Evolutionary conservation across 345 rosid genomes (phyloP), one percentile per base, ranked within the genome.

Genomic region (Hibiscus syriacus): DNA sequence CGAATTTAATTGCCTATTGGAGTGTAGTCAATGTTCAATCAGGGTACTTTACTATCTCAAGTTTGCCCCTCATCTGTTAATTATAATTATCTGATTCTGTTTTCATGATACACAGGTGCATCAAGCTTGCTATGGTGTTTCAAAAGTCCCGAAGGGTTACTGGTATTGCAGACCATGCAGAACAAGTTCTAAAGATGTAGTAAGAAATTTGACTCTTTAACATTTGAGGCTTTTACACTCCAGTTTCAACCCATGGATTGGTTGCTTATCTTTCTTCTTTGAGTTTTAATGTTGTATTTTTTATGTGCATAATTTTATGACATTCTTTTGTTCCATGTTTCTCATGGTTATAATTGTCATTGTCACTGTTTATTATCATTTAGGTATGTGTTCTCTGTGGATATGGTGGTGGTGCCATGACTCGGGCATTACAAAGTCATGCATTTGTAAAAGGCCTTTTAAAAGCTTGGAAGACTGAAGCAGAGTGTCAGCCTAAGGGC

Each of bases 331-430:
- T 36, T 20, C 48, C 29, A 60, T 58, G 19, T 43, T 14, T 43
- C 48, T 14, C 48, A 4, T 12, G 65, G 10, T 60, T 60, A 17
- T 2, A 5, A 36, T 60, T 36, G 26, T 20, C 4, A 5, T 20
- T 19, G 17, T 11, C 27, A 38, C 43, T 48, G 1, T 30, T 23
- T 56, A 6, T 68, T 39, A 26, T 30, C 26, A 0, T 68, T 65
- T 74, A 82, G 86, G 86, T 75, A 11, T 82, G 86, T 69, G 86
- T 82, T 57, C 83, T 82, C 57, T 82, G 86, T 70, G 83, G 86
- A 64, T 82, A 80, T 63, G 82, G 83, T 1, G 77, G 86, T 54
- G 86, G 86, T 69, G 86, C 86, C 13, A 77, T 82, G 83, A 80
- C 83, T 34, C 63, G 34, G 34, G 86, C 86, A 10, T 70, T 82